Evolutionary conservation across 768 basidiomycete species (phyloP), one percentile per base, ranked within the genome.

Genomic region (Sporobolomyces pararoseus): DNA sequence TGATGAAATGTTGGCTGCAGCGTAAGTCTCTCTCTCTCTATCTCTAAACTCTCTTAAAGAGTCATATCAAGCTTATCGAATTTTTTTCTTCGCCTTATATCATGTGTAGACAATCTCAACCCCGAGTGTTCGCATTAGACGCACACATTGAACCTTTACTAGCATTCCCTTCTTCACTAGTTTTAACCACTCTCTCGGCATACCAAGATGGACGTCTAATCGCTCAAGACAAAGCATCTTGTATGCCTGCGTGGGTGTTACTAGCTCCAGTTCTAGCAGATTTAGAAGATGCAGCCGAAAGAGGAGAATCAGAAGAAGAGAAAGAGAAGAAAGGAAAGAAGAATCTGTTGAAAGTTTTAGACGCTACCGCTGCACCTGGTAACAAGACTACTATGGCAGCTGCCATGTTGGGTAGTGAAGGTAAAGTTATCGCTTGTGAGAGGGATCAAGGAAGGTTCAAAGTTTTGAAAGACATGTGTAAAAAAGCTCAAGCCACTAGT

Each of bases 321-420:
- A 37, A 35, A 13, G 65, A 68, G 54, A 46, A 37, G 52, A 68
- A 66, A 50, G 63, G 59, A 0, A 53, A 59, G 52, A 74, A 71
- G 73, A 57, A 58, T 32, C 31, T 44, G 23, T 58, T 34, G 65
- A 77, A 84, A 54, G 89, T 92, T 35, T 89, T 97, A 47, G 95
- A 98, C 79, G 93, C 91, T 17, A 98, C 93, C 16, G 89, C 93
- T 47, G 96, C 96, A 1, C 96, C 96, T 0, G 96, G 96, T 0
- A 99, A 99, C 81, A 99, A 99, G 81, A 98, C 96, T 2, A 89
- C 92, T 12, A 91, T 95, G 79, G 80, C 98, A 29, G 89, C 90
- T 74, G 91, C 93, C 29, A 81, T 97, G 51, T 91, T 97, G 89
- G 78, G 82, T 23, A 88, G 88, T 73, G 89, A 87, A 80, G 94